A percentile compares a stretch with the other conserved stretches of the same genome.
These are phyloP conservation scores for Stenocarpella maydis DNA, from an alignment of 2,329 filamentous ascomycete genomes.

Conservation along the genomic window DNA sequence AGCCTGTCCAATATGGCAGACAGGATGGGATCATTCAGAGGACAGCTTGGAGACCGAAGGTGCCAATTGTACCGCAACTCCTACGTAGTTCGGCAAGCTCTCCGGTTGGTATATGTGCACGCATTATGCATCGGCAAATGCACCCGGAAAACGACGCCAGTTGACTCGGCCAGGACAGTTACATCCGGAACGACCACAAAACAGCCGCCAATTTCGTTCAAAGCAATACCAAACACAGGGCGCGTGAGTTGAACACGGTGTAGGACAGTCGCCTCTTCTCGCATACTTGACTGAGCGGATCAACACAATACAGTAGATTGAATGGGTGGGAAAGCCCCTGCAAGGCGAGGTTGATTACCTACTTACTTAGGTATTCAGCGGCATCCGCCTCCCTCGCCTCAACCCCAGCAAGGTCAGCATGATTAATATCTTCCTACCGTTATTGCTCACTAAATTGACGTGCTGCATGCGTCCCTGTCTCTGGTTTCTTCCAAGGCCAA, in stretches of 20 bases:
- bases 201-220: not conserved
- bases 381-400: no score
- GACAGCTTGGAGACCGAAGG: not conserved
- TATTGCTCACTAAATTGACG: no score
- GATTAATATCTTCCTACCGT: no score
- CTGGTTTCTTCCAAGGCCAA: no score
- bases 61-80: not conserved
- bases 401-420: no score
- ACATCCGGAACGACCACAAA: not conserved
- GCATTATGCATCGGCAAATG: slow-evolving; percentile 15
- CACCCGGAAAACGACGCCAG: slow-evolving; percentile 24
- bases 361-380: no score
- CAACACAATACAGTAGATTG: no score
- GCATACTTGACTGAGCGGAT: no score
- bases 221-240: not conserved
- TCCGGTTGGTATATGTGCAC: not conserved
- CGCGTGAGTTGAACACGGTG: not conserved
- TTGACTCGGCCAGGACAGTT: not conserved
- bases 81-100: not conserved
- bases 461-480: no score
- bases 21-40: not conserved
- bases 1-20: not conserved
- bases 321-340: no score
- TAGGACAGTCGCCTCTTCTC: no score
- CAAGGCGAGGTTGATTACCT: no score